A percentile compares a stretch with the other conserved stretches of the same genome.
phyloP scores from a whole-genome alignment of 805 yeast species.

The Suhomyces sp. region DNA sequence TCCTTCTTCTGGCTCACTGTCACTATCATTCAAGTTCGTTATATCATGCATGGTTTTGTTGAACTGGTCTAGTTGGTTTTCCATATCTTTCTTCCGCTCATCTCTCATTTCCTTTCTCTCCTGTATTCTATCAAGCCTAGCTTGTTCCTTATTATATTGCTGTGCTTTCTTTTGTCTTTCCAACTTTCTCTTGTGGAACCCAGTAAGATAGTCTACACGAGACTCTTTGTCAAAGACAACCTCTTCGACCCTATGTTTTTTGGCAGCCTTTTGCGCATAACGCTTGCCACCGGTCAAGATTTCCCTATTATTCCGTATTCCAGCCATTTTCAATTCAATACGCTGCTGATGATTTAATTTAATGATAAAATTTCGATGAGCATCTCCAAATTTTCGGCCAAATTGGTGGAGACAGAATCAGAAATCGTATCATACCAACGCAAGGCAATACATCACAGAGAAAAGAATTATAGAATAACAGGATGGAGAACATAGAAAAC shows the following conservation, averaged over 20 bases:
- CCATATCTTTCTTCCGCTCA: slow-evolving; percentile 64
- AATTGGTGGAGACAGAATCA: not conserved
- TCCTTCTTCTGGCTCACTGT: slow-evolving; percentile 14
- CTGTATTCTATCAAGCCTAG: slow-evolving; percentile 65
- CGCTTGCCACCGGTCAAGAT: slow-evolving; percentile 83
- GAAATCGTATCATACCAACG: not conserved
- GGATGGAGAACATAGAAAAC: slow-evolving; percentile 47
- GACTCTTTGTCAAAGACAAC: slow-evolving; percentile 79
- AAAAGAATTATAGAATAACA: not conserved
- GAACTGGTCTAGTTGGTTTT: slow-evolving; percentile 59
- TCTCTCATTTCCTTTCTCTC: slow-evolving; percentile 71
- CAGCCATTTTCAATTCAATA: slow-evolving; percentile 13
- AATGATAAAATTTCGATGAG: slow-evolving; percentile 1
- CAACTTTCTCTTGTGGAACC: slow-evolving; percentile 91
- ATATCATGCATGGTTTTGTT: slow-evolving; percentile 41
- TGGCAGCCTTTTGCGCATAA: slow-evolving; percentile 66
- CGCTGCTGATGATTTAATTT: not conserved
- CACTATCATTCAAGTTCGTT: slow-evolving; percentile 12
- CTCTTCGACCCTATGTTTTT: slow-evolving; percentile 72
- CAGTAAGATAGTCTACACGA: slow-evolving; percentile 84
- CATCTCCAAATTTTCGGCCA: slow-evolving; percentile 3
- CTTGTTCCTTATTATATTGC: slow-evolving; percentile 72
- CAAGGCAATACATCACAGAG: not conserved
- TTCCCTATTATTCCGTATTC: slow-evolving; percentile 62
- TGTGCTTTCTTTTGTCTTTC: slow-evolving; percentile 86